Conservation (phyloP, 768 basidiomycete genomes). For the Dentipellis sp. region DNA sequence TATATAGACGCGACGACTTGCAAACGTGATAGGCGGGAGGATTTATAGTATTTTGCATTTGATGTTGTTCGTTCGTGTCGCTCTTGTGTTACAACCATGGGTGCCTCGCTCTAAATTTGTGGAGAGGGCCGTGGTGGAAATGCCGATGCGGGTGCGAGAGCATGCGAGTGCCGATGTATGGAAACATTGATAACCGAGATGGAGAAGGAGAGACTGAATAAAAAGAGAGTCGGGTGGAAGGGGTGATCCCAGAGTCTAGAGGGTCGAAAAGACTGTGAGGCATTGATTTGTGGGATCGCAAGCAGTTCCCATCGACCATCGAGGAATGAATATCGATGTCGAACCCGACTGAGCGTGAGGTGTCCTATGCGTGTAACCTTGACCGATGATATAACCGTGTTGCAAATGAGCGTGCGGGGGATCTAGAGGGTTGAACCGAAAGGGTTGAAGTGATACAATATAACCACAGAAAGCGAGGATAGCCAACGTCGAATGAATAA, state of each 20-base stretch:
- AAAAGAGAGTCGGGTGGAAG: constrained; percentile 1
- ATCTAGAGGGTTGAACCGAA: constrained; percentile 20
- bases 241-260: constrained; percentile 8
- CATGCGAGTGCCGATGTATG: constrained; percentile 12
- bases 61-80: constrained; percentile 21
- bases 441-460: constrained; percentile 21
- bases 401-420: constrained; percentile 18
- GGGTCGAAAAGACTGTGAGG: neutral
- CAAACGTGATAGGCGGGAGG: constrained; percentile 7
- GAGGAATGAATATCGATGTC: constrained; percentile 40
- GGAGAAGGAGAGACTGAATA: neutral
- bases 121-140: constrained; percentile 19
- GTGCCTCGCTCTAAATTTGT: constrained; percentile 19
- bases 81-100: constrained; percentile 30
- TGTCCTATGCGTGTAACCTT: constrained; percentile 20
- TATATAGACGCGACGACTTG: constrained; percentile 21
- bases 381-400: constrained; percentile 18
- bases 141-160: constrained; percentile 25
- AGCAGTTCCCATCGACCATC: constrained; percentile 19
- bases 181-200: constrained; percentile 7
- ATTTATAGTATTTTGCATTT: constrained; percentile 16
- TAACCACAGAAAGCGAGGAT: constrained; percentile 15
- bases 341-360: constrained; percentile 12
- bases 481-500: constrained; percentile 34
- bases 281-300: constrained; percentile 1